A percentile compares a stretch with the other conserved stretches of the same genome.
Conservation (phyloP, 345 rosid species). For the Passiflora organensis region DNA sequence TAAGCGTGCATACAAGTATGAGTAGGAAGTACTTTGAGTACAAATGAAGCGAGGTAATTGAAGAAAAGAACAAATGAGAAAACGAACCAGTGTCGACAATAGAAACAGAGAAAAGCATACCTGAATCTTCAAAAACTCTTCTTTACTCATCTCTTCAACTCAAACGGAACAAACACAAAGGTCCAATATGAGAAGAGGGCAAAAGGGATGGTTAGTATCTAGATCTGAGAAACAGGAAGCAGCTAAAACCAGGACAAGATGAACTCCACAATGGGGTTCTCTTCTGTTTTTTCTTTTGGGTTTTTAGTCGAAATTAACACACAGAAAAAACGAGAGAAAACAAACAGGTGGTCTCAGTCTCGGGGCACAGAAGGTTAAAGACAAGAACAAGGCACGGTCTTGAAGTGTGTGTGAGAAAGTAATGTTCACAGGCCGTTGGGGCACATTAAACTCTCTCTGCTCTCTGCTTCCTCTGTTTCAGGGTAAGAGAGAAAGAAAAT, state of each 20-base stretch:
- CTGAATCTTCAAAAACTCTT: conserved; percentile 96
- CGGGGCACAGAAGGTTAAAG: conserved; percentile 19
- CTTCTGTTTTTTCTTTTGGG: conserved; percentile 15
- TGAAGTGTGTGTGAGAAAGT: conserved; percentile 14
- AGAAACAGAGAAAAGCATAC: conserved; percentile 26
- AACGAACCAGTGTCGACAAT: neutral
- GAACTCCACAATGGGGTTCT: conserved; percentile 10
- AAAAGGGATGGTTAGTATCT: conserved; percentile 2
- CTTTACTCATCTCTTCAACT: conserved; percentile 64
- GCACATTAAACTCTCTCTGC: conserved; percentile 38
- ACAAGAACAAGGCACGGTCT: conserved; percentile 15
- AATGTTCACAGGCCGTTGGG: conserved; percentile 26
- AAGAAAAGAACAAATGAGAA: neutral
- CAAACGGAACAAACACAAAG: conserved; percentile 24
- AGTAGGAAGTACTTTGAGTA: conserved; percentile 3
- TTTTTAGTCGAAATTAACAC: neutral
- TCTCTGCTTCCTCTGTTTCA: conserved; percentile 42
- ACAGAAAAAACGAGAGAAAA: conserved; percentile 16
- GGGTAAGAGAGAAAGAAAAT: conserved; percentile 28
- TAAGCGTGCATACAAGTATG: neutral
- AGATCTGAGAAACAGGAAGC: conserved; percentile 47
- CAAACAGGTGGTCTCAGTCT: conserved; percentile 15
- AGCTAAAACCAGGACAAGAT: conserved; percentile 3
- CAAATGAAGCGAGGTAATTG: conserved; percentile 14
- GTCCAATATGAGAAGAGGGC: conserved; percentile 6